These are phyloP conservation scores for Rhizophagus prolifer DNA, from an alignment of 192 early-diverging fungal species.

Conservation along the genomic window DNA sequence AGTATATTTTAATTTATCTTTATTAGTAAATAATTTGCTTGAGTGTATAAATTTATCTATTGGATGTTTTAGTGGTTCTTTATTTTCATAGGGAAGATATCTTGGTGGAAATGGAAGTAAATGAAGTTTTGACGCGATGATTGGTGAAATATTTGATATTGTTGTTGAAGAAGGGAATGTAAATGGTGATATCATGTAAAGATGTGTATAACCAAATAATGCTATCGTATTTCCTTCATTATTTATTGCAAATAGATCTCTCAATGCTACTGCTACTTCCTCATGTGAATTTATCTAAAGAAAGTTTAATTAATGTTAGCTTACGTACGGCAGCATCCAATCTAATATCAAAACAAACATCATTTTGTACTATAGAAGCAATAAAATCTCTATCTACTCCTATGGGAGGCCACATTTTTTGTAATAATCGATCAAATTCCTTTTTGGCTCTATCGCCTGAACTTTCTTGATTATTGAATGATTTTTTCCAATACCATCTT, in stretches of 20 bases:
- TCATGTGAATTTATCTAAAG: background rate
- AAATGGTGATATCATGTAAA: slow-evolving; percentile 8
- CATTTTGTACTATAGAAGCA: slow-evolving; percentile 10
- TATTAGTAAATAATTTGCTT: background rate
- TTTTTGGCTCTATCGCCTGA: slow-evolving; percentile 1
- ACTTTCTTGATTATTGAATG: background rate
- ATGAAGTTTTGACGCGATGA: background rate
- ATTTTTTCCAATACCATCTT: slow-evolving; percentile 7
- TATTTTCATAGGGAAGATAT: slow-evolving; percentile 19
- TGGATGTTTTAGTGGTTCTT: slow-evolving; percentile 24
- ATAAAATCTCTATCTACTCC: slow-evolving; percentile 3
- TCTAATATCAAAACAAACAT: slow-evolving; percentile 11
- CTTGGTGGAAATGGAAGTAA: slow-evolving; percentile 25
- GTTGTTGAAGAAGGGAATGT: background rate
- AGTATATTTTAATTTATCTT: background rate
- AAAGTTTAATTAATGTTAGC: background rate
- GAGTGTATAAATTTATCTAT: slow-evolving; percentile 15
- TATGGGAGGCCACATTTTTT: background rate
- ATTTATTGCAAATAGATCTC: slow-evolving; percentile 15
- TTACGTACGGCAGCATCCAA: background rate
- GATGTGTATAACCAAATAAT: slow-evolving; percentile 13
- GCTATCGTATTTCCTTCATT: background rate
- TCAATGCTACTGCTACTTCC: background rate
- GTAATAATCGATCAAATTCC: slow-evolving; percentile 25
- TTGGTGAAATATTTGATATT: background rate